Evolutionary conservation across 768 basidiomycete genomes (phyloP).

Genomic region (Dioszegia aurantiaca): DNA sequence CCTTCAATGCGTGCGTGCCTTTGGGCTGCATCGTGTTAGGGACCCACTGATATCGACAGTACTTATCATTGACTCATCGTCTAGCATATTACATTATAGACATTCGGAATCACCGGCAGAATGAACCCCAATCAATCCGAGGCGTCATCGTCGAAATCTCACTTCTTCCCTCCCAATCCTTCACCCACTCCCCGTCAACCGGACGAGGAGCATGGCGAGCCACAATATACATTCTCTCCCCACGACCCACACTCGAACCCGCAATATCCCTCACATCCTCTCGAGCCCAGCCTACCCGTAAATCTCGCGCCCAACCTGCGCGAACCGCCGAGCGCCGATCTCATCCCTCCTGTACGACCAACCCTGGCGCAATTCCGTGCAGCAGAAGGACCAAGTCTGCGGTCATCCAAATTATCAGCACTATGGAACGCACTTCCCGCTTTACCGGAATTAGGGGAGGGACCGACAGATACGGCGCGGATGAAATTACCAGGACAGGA

Average conservation of each 20-base stretch:
- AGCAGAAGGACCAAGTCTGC: slow-evolving; percentile 41
- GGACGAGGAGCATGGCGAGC: not conserved
- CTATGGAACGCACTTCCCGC: slow-evolving; percentile 48
- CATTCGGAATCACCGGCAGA: not conserved
- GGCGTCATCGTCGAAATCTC: slow-evolving; percentile 25
- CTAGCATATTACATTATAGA: not conserved
- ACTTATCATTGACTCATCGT: not conserved
- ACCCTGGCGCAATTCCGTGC: slow-evolving; percentile 49
- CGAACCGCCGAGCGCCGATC: slow-evolving; percentile 44
- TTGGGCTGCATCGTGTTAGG: no score
- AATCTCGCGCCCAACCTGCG: slow-evolving; percentile 31
- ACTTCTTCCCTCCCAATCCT: slow-evolving; percentile 22
- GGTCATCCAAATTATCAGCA: slow-evolving; percentile 46
- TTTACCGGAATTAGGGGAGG: slow-evolving; percentile 28
- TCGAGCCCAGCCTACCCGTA: slow-evolving; percentile 24
- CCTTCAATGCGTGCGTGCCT: slow-evolving; percentile 5
- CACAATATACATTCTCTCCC: slow-evolving; percentile 16
- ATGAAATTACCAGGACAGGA: slow-evolving; percentile 47
- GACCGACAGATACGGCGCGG: slow-evolving; percentile 35
- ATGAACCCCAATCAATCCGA: slow-evolving; percentile 12
- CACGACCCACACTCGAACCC: slow-evolving; percentile 23
- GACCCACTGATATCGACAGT: not conserved
- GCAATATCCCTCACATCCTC: slow-evolving; percentile 15
- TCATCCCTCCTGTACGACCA: slow-evolving; percentile 30
- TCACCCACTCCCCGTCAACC: slow-evolving; percentile 11